Percentiles rank a stretch among this genome's conserved stretches.
Evolutionary conservation across 495 filamentous ascomycete species (phyloP).

Genomic region (Coniosporium apollinis): DNA sequence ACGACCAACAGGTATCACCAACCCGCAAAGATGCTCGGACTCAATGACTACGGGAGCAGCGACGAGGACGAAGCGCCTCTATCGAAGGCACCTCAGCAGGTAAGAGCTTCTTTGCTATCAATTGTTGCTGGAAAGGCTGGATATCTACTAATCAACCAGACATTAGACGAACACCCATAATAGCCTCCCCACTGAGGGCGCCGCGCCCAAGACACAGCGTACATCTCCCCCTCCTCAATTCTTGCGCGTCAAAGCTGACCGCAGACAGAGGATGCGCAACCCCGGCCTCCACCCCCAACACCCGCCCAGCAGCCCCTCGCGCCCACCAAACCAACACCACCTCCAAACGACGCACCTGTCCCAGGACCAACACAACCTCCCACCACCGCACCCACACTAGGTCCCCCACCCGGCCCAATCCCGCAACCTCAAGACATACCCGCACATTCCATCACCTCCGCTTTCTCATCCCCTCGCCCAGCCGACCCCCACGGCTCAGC

Average conservation of each 20-base stretch:
- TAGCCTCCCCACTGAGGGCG: not conserved
- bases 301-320: no score
- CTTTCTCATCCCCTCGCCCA: not conserved
- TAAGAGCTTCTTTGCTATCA: slow-evolving; percentile 10
- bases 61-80: slow-evolving; percentile 47
- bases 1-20: no score
- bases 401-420: not conserved
- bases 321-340: not conserved
- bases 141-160: slow-evolving; percentile 13
- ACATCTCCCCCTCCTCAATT: not conserved
- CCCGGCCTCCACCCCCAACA: no score
- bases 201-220: not conserved
- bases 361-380: no score
- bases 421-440: not conserved
- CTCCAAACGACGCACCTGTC: no score
- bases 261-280: not conserved
- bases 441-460: not conserved
- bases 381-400: no score
- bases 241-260: not conserved
- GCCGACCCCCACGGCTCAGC: slow-evolving; percentile 6
- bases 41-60: slow-evolving; percentile 62
- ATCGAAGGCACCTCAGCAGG: slow-evolving; percentile 15
- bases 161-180: slow-evolving; percentile 8
- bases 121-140: slow-evolving; percentile 4
- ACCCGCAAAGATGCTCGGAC: slow-evolving; percentile 48